Conservation (phyloP, 352 stramenopile genomes). For the Globisporangium iwayamae region DNA sequence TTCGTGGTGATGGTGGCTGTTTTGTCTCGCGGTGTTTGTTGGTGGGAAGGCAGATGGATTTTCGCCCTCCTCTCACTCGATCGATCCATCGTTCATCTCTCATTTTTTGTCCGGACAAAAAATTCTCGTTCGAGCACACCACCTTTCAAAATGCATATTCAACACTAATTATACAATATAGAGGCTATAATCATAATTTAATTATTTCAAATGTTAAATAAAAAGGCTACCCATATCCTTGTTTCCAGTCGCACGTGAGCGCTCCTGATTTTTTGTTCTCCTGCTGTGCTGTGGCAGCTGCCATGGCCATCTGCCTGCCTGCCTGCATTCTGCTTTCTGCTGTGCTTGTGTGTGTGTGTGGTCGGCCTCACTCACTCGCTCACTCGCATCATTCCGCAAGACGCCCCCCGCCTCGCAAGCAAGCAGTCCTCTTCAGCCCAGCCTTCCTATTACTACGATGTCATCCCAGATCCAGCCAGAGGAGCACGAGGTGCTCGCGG, state of each 20-base stretch:
- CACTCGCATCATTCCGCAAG: conserved; percentile 6
- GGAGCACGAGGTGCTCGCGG: conserved; percentile 56
- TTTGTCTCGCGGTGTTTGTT: no score
- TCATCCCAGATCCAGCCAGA: conserved; percentile 53
- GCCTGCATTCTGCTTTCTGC: background rate
- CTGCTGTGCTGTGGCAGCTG: background rate
- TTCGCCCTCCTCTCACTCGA: background rate
- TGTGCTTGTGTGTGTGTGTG: background rate
- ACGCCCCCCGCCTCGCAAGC: conserved; percentile 3
- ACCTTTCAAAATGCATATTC: background rate
- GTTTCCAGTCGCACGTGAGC: background rate
- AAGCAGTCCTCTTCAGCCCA: background rate
- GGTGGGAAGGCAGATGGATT: background rate
- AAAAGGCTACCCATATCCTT: background rate
- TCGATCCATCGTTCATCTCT: background rate
- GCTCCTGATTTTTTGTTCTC: conserved; percentile 11
- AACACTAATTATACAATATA: background rate
- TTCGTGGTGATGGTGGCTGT: background rate
- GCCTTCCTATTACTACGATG: conserved; percentile 23
- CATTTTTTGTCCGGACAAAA: conserved; percentile 6
- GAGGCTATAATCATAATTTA: background rate
- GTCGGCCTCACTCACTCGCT: background rate
- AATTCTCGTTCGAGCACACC: background rate
- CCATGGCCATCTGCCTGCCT: background rate
- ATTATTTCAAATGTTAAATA: background rate